Percentiles rank a stretch among this genome's conserved stretches.
phyloP scores from a whole-genome alignment of 2,329 filamentous ascomycete genomes.

The Exophiala oligosperma region DNA sequence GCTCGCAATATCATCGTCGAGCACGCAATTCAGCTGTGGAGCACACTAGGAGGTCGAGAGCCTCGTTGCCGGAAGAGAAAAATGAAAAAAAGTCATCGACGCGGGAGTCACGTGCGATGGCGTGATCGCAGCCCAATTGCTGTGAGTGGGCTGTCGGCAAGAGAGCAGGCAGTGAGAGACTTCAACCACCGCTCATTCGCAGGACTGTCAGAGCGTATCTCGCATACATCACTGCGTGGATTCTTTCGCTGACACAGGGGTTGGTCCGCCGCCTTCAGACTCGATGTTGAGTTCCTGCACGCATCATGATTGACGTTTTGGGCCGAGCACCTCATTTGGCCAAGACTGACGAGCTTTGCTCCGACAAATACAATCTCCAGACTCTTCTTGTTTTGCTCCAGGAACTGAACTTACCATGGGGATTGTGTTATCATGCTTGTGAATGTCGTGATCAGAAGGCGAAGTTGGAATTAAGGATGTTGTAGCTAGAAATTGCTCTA shows the following conservation, averaged over 20 bases:
- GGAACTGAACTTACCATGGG: not conserved
- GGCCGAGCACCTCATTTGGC: not conserved
- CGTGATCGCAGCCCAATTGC: constrained; percentile 14
- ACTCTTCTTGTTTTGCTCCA: not conserved
- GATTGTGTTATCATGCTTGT: not conserved
- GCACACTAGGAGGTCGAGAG: constrained; percentile 21
- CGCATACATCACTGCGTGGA: not conserved
- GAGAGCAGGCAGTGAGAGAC: not conserved
- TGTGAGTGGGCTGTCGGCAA: constrained; percentile 1
- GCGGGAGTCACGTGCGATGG: constrained; percentile 18
- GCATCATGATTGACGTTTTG: not conserved
- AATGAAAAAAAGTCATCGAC: constrained; percentile 7
- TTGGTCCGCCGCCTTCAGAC: not conserved
- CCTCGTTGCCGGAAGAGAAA: constrained; percentile 15
- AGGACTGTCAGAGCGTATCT: not conserved
- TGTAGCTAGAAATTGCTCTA: too few species aligned
- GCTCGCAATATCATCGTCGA: constrained; percentile 22
- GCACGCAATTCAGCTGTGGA: constrained; percentile 25
- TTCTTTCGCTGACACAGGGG: not conserved
- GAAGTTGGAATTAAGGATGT: not conserved
- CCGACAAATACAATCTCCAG: not conserved
- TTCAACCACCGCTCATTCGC: not conserved
- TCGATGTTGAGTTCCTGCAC: not conserved
- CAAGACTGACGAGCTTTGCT: not conserved
- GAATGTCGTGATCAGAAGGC: not conserved